Percentiles rank a stretch among this genome's conserved stretches.
phyloP scores from a whole-genome alignment of 345 rosid genomes.

The Gossypium rotundifolium region DNA sequence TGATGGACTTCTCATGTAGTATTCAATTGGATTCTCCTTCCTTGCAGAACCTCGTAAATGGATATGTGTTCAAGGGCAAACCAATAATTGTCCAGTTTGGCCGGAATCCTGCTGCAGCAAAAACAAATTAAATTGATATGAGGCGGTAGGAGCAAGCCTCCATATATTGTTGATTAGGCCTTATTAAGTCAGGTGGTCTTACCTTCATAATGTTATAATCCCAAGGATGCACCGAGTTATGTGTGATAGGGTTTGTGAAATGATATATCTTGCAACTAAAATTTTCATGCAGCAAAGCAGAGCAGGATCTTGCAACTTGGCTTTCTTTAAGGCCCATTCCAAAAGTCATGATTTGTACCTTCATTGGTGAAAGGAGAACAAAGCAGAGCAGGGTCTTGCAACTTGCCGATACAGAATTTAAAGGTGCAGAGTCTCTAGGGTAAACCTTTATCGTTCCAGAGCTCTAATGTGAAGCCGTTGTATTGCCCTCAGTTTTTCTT shows the following conservation, averaged over 20 bases:
- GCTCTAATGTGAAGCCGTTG: neutral
- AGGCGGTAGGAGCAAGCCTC: neutral
- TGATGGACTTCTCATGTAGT: neutral
- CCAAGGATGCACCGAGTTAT: neutral
- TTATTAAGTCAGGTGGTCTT: neutral
- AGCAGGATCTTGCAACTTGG: neutral
- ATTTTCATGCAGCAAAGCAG: too few relatives aligned
- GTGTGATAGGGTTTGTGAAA: neutral
- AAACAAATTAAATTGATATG: slow-evolving; percentile 27
- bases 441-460: neutral
- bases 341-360: neutral
- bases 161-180: neutral
- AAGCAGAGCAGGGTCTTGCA: neutral
- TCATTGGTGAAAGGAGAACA: neutral
- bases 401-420: neutral
- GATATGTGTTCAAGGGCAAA: slow-evolving; percentile 72
- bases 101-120: slow-evolving; percentile 53
- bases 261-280: neutral
- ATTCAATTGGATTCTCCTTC: slow-evolving; percentile 3
- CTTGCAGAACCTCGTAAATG: slow-evolving; percentile 79
- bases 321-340: neutral
- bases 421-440: neutral
- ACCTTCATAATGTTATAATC: neutral
- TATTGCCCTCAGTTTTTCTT: neutral
- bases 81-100: slow-evolving; percentile 95